Base-by-base conservation (phyloP, 163 green algal species). In the Scenedesmus sp. region DNA sequence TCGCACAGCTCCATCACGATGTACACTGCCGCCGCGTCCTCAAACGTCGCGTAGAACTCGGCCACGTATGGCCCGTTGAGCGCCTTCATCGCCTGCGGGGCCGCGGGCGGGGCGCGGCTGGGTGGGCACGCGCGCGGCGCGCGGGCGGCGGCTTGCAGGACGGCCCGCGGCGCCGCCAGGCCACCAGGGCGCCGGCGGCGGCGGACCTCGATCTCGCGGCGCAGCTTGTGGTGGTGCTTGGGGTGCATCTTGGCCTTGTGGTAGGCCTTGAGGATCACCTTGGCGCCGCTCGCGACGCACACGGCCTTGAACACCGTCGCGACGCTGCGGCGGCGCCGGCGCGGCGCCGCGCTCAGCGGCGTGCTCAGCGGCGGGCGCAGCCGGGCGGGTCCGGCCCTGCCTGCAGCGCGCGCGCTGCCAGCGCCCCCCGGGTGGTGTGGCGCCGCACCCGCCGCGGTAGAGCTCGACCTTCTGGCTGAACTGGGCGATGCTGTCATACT, bases 201-300 rank as follows among this genome's bases (percentile, higher is more conserved):
- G n/a, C n/a, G n/a, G n/a, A n/a, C n/a, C n/a, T n/a, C n/a, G 9
- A 95, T 87, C 76, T 96, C 91, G 2, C 90, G 73, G 44, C 90
- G 77, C 53, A 94, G 86, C 50, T 93, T 93, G 75, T 91, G 80
- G 11, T 89, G 78, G 78, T 95, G 90, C 80, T 93, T 94, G 0
- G 75, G 63, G 60, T 89, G 86, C 92, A 96, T 96, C 83, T 90
- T 92, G 4, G 69, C 45, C 69, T 92, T 92, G 50, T 94, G 83
- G 62, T 96, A 96, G 11, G 78, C 73, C 80, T 95, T 95, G 72
- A 95, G 70, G 70, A 95, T 88, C 22, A 95, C 89, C 24, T 79
- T 78, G 18, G 53, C 29, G 44, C 76, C 71, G 14, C 77, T 91
- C 9, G 54, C 56, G 34, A 54, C 72, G 64, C 87, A 89, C 3